A percentile compares a stretch with the other conserved stretches of the same genome.
These are phyloP conservation scores for Fusarium sulawesiense DNA, from an alignment of 2,329 filamentous ascomycete genomes.

Conservation along the genomic window DNA sequence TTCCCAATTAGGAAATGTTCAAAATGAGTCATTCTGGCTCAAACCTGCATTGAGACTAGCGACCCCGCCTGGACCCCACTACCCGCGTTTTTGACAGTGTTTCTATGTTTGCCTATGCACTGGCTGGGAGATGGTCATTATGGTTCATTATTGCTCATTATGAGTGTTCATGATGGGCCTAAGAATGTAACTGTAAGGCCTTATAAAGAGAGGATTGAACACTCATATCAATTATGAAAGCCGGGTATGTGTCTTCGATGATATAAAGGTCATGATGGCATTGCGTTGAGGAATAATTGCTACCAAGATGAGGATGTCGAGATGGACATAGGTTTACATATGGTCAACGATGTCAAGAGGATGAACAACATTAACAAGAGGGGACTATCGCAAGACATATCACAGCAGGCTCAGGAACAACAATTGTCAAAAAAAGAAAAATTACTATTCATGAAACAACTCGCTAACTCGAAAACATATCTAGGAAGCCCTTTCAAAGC, in stretches of 20 bases:
- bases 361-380: neutral
- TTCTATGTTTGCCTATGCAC: conserved; percentile 4
- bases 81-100: conserved; percentile 13
- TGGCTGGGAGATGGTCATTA: conserved; percentile 23
- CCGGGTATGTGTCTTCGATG: too few relatives aligned
- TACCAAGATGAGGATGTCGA: neutral
- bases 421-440: conserved; percentile 19
- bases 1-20: conserved; percentile 32
- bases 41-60: conserved; percentile 36
- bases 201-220: neutral
- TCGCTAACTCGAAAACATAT: conserved; percentile 24
- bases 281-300: neutral
- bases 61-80: conserved; percentile 5
- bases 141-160: conserved; percentile 44
- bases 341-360: neutral
- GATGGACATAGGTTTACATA: too few relatives aligned
- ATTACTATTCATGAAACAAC: neutral
- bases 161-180: neutral
- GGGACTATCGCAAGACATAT: neutral
- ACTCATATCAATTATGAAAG: neutral
- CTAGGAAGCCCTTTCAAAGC: conserved; percentile 31
- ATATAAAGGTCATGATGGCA: neutral
- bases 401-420: neutral
- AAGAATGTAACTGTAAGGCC: neutral
- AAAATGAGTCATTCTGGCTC: conserved; percentile 52